phyloP scores from a whole-genome alignment of 345 rosid species.

The Populus alba region DNA sequence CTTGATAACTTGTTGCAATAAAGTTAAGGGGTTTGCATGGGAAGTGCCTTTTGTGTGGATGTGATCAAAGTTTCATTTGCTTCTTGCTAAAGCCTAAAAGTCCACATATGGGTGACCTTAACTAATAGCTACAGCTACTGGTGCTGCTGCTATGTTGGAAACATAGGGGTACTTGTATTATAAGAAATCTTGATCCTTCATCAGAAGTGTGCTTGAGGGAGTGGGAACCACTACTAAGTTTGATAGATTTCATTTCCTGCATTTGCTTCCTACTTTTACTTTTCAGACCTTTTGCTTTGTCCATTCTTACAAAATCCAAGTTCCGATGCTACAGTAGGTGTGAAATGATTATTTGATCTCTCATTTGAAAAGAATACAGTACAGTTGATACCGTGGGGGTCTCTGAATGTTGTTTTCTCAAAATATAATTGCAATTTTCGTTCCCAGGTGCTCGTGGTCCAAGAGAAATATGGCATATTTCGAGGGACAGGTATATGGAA shows the following conservation, averaged over 20 bases:
- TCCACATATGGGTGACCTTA: not conserved
- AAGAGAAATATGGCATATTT: conserved; percentile 64
- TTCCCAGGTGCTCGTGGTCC: conserved; percentile 68
- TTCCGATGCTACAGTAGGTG: not conserved
- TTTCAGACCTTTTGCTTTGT: not conserved
- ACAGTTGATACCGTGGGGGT: not conserved
- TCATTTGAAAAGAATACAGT: not conserved
- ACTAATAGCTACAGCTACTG: not conserved
- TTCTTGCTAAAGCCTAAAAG: not conserved
- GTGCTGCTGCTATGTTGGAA: not conserved
- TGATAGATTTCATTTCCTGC: not conserved
- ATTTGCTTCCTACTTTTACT: not conserved
- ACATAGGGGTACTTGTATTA: not conserved
- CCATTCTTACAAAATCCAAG: not conserved
- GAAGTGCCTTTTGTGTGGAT: not conserved
- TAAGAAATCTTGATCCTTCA: not conserved
- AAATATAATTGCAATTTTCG: conserved; percentile 1
- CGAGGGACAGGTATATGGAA: conserved; percentile 68
- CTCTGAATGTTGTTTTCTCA: not conserved
- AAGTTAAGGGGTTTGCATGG: not conserved
- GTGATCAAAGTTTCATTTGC: not conserved
- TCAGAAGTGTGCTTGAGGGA: not conserved
- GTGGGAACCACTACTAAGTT: not conserved
- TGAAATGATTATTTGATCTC: not conserved
- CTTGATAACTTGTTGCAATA: not conserved